Conservation (phyloP, 2,329 filamentous ascomycete species). For the Sporothrix pseudoabietina region DNA sequence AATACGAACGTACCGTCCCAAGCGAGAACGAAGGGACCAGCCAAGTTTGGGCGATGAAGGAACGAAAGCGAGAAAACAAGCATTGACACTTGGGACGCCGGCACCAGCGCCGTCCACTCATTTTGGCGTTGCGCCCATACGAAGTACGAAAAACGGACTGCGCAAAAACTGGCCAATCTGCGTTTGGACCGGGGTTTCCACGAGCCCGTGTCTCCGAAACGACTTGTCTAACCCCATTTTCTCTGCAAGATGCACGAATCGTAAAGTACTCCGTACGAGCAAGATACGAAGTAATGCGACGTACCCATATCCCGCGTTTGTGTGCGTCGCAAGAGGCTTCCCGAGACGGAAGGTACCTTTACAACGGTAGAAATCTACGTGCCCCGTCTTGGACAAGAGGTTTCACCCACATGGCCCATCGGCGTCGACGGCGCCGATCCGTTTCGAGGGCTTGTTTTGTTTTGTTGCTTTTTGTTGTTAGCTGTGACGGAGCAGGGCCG, state of each 20-base stretch:
- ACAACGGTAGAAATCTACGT: background rate
- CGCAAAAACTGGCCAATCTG: background rate
- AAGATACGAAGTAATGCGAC: background rate
- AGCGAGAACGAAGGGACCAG: background rate
- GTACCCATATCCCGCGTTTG: background rate
- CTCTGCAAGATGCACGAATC: background rate
- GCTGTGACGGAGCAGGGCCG: background rate
- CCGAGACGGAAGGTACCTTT: background rate
- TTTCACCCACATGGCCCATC: background rate
- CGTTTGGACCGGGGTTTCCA: background rate
- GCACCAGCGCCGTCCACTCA: no score
- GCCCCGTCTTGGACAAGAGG: background rate
- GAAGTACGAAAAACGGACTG: background rate
- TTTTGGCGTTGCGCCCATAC: background rate
- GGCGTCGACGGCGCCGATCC: background rate
- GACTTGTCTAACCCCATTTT: background rate
- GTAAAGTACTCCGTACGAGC: no score
- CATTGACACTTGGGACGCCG: background rate
- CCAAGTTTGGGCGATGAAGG: background rate
- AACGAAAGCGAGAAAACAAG: background rate
- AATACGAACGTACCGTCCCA: background rate
- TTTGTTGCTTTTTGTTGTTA: background rate
- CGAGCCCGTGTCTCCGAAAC: conserved; percentile 13
- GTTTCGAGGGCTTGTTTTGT: background rate
- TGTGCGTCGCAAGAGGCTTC: background rate